Base-by-base conservation (phyloP, 2,329 filamentous ascomycete species). In the Metarhizium brunneum region DNA sequence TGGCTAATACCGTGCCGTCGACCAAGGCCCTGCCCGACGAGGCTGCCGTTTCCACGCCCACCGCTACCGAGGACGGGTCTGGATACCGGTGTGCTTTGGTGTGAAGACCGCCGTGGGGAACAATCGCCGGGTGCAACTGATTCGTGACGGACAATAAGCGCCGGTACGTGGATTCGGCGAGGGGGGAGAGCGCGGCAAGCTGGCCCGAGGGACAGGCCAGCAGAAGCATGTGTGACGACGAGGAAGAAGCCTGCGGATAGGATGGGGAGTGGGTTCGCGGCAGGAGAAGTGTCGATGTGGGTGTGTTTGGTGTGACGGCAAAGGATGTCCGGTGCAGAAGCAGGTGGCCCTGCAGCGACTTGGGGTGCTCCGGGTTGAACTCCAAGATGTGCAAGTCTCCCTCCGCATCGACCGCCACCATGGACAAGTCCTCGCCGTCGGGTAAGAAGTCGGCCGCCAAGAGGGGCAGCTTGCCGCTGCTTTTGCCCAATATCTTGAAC, bases 341-440 rank as follows among this genome's bases (percentile, higher is more conserved):
- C 45, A 92, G 83, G 64, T 92, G 87, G 51, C 94, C 94, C 56
- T 92, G 88, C 38, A 96, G 83, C 6, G 91, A 95, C 75, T 95
- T 95, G 16, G 92, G 92, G 67, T 97, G 88, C 66, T 97, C 92
- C 0, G 94, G 94, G 65, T 97, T 92, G 65, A 94, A 99, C 70
- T 97, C 90, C 60, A 97, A 74, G 50, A 96, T 80, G 67, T 96
- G 90, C 45, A 99, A 72, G 63, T 94, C 90, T 59, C 88, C 88
- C 63, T 96, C 87, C 40, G 87, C 84, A 68, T 97, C 92, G 13
- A 87, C 84, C 6, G 89, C 86, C 45, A 96, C 76, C 60, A 99
- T 86, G 66, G 86, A 90, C 13, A 99, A 76, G 57, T 91, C 85
- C 55, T 88, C 85, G 7, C 89, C 89, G 63, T 92, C 87, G 0